Percentiles rank a stretch among this genome's conserved stretches.
Conservation (phyloP, 192 early-diverging fungal genomes). For the Pilaira anomala region DNA sequence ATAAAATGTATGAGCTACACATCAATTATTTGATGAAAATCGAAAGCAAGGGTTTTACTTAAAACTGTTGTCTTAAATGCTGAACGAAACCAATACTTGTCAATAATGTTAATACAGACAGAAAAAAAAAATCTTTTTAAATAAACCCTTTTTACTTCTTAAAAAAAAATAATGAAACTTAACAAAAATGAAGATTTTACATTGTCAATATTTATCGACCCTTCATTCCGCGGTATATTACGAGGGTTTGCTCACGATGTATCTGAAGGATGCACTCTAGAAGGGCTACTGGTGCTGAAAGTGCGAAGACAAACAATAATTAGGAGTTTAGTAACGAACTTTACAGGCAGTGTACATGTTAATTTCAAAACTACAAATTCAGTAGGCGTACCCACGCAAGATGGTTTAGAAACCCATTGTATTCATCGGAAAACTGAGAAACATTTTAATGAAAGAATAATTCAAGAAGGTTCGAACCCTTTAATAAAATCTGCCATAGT, state of each 20-base stretch:
- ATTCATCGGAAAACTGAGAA: background rate
- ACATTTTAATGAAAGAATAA: slow-evolving; percentile 2
- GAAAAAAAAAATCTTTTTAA: no score
- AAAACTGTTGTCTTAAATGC: no score
- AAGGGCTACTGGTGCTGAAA: slow-evolving; percentile 8
- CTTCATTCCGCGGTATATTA: slow-evolving; percentile 17
- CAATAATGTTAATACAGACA: no score
- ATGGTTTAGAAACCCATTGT: background rate
- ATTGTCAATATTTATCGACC: background rate
- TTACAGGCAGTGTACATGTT: slow-evolving; percentile 20
- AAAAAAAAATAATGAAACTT: no score
- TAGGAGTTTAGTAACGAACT: slow-evolving; percentile 14
- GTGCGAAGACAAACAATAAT: slow-evolving; percentile 12
- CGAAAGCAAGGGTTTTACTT: no score
- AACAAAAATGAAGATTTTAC: background rate
- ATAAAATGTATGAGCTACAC: no score
- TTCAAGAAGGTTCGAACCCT: slow-evolving; percentile 9
- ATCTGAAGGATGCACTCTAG: slow-evolving; percentile 26
- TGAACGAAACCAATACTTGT: no score
- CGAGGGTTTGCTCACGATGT: slow-evolving; percentile 27
- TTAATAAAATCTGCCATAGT: background rate
- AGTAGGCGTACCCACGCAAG: background rate
- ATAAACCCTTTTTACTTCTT: no score
- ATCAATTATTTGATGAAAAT: no score
- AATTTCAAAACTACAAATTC: slow-evolving; percentile 12